Percentiles rank a stretch among this genome's conserved stretches.
These are phyloP conservation scores for Boletus semigastroideus DNA, from an alignment of 1,284 basidiomycete genomes.

Conservation along the genomic window DNA sequence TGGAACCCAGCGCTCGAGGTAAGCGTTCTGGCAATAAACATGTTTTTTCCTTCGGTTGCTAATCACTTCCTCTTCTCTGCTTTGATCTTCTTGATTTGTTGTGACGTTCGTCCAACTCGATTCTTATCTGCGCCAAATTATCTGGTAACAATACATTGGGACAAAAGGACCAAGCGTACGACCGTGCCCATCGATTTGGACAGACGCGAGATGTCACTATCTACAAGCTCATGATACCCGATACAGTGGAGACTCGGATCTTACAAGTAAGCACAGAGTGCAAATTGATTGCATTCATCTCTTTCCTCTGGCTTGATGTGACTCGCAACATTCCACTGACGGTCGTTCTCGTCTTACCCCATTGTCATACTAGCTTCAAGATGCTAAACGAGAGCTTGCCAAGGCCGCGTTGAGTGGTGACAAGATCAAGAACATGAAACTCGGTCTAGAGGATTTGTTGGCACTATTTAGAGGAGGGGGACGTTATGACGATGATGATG, in stretches of 20 bases:
- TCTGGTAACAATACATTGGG: background rate
- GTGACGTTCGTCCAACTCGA: background rate
- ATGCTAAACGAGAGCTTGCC: constrained; percentile 84
- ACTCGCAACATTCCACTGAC: constrained; percentile 1
- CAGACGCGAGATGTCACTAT: constrained; percentile 88
- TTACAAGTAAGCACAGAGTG: constrained; percentile 47
- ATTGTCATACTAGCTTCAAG: constrained; percentile 58
- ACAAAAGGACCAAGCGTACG: constrained; percentile 86
- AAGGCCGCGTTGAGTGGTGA: constrained; percentile 86
- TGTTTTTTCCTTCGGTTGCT: background rate
- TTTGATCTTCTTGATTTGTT: background rate
- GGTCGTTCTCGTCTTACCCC: background rate
- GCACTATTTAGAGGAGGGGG: constrained; percentile 67
- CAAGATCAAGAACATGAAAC: constrained; percentile 80
- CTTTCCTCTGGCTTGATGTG: background rate
- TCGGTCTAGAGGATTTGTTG: constrained; percentile 84
- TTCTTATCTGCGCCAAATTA: background rate
- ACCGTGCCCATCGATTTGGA: constrained; percentile 88
- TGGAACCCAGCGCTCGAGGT: constrained; percentile 91
- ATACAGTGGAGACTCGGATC: constrained; percentile 91
- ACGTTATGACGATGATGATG: constrained; percentile 45
- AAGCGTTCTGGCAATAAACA: constrained; percentile 10
- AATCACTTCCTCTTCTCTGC: background rate
- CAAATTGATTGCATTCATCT: background rate
- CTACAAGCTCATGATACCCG: constrained; percentile 88